Evolutionary conservation across 2,329 filamentous ascomycete genomes (phyloP).

Genomic region (Clarireedia homoeocarpa): DNA sequence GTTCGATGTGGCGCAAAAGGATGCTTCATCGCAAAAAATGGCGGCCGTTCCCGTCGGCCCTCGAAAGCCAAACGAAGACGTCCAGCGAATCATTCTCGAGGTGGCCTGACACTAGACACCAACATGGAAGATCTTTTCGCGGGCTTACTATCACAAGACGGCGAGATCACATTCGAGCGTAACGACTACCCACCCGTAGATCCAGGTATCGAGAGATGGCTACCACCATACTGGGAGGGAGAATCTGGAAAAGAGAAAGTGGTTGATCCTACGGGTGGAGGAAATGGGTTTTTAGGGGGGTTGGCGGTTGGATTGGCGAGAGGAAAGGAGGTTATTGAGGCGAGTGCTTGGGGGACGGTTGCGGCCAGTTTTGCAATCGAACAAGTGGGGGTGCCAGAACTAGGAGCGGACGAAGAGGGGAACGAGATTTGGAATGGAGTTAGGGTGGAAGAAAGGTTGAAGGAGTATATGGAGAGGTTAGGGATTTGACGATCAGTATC

Average conservation of each 20-base stretch:
- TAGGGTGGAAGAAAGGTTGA: conserved; percentile 43
- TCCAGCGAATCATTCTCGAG: conserved; percentile 32
- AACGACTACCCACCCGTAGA: conserved; percentile 45
- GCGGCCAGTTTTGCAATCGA: conserved; percentile 92
- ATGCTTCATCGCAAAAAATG: conserved; percentile 50
- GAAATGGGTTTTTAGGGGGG: conserved; percentile 77
- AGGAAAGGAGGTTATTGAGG: conserved; percentile 56
- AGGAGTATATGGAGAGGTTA: conserved; percentile 35
- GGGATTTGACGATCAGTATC: neutral
- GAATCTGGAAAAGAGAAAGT: conserved; percentile 37
- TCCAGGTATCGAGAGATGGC: conserved; percentile 56
- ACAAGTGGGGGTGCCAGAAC: conserved; percentile 73
- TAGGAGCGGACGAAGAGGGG: conserved; percentile 38
- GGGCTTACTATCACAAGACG: conserved; percentile 47
- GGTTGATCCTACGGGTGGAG: conserved; percentile 88
- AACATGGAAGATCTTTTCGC: conserved; percentile 57
- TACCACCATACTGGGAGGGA: conserved; percentile 63
- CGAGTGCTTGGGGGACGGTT: conserved; percentile 69
- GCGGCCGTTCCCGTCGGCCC: conserved; percentile 20
- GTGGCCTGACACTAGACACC: conserved; percentile 49
- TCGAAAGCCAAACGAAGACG: conserved; percentile 16
- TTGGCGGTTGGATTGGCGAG: conserved; percentile 51
- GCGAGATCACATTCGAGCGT: conserved; percentile 35
- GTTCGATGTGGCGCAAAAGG: conserved; percentile 65
- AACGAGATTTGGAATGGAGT: conserved; percentile 55